These are phyloP conservation scores for Arabidopsis thaliana DNA, from an alignment of 345 rosid genomes.

Conservation along the genomic window TAIR10.1 NC_003075.7:548501-549000, in stretches of 20 bases:
- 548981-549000: slow-evolving; percentile 75
- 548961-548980: slow-evolving; percentile 82
- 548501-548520: background rate
- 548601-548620: slow-evolving; percentile 86
- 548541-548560: slow-evolving; percentile 18
- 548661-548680: background rate
- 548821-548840: background rate
- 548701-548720: slow-evolving; percentile 5
- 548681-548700: slow-evolving; percentile 11
- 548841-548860: background rate
- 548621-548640: slow-evolving; percentile 97
- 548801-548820: slow-evolving; percentile 52
- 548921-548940: slow-evolving; percentile 97
- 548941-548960: slow-evolving; percentile 96
- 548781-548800: slow-evolving; percentile 94
- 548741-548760: slow-evolving; percentile 94
- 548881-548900: slow-evolving; percentile 95
- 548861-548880: slow-evolving; percentile 18
- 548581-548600: slow-evolving; percentile 92
- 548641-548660: slow-evolving; percentile 58
- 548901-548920: slow-evolving; percentile 98
- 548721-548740: slow-evolving; percentile 68
- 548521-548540: background rate
- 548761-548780: slow-evolving; percentile 79
- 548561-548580: slow-evolving; percentile 77